Percentiles rank a stretch among this genome's conserved stretches.
Evolutionary conservation across 1,284 basidiomycete species (phyloP).

Genomic region (Cutaneotrichosporon curvatum): DNA sequence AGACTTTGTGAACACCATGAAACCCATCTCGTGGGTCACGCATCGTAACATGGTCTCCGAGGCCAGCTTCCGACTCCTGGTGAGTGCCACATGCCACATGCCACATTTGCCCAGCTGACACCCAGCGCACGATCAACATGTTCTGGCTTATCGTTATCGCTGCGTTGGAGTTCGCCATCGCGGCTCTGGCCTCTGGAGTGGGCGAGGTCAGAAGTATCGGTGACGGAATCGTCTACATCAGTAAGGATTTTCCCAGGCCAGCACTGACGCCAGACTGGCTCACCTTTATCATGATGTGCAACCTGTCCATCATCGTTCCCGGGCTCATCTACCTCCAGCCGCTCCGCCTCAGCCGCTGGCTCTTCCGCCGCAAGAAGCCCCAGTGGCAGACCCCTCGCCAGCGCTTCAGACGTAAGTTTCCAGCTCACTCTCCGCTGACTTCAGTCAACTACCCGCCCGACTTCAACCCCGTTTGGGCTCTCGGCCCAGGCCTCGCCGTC

Average conservation of each 20-base stretch:
- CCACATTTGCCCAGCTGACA: not conserved
- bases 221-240: slow-evolving; percentile 64
- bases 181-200: slow-evolving; percentile 51
- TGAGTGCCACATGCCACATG: slow-evolving; percentile 14
- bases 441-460: slow-evolving; percentile 64
- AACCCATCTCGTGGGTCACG: slow-evolving; percentile 53
- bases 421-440: not conserved
- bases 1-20: slow-evolving; percentile 47
- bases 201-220: slow-evolving; percentile 53
- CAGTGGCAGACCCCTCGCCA: slow-evolving; percentile 59
- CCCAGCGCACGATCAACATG: slow-evolving; percentile 49
- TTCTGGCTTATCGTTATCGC: slow-evolving; percentile 62
- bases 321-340: slow-evolving; percentile 65
- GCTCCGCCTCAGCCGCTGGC: slow-evolving; percentile 54
- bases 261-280: slow-evolving; percentile 27
- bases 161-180: slow-evolving; percentile 59
- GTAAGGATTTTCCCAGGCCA: slow-evolving; percentile 43
- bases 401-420: slow-evolving; percentile 60
- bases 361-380: slow-evolving; percentile 54
- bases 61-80: slow-evolving; percentile 60
- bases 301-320: slow-evolving; percentile 62
- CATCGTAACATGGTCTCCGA: slow-evolving; percentile 49
- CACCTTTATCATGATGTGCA: slow-evolving; percentile 58
- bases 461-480: slow-evolving; percentile 61
- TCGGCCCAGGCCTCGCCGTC: slow-evolving; percentile 59